Conservation (phyloP, 73 alveolate species). For the Tetrahymena malaccensis region DNA sequence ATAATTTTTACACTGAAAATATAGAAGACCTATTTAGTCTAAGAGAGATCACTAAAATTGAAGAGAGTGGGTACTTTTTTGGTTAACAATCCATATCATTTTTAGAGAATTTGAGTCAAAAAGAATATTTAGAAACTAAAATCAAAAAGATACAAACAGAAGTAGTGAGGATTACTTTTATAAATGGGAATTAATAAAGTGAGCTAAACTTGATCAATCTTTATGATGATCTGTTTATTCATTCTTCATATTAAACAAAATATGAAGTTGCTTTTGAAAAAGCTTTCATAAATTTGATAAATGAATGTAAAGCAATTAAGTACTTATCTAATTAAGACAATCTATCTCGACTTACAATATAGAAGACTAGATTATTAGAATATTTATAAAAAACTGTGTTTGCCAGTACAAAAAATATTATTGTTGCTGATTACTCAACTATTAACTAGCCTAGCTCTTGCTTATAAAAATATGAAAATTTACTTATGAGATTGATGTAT, state of each 20-base stretch:
- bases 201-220: neutral
- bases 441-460: neutral
- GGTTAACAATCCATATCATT: neutral
- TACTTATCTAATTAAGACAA: neutral
- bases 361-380: neutral
- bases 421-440: neutral
- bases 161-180: neutral
- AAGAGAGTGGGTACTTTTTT: neutral
- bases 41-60: neutral
- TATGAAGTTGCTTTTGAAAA: neutral
- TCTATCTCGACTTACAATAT: neutral
- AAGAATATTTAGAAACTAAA: neutral
- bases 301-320: neutral
- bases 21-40: neutral
- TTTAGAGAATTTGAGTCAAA: neutral
- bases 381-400: neutral
- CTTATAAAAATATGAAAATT: neutral
- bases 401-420: neutral
- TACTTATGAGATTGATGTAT: neutral
- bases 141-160: neutral
- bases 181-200: neutral
- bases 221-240: neutral
- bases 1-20: neutral
- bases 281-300: neutral
- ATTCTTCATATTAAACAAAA: neutral